phyloP scores from a whole-genome alignment of 2,329 filamentous ascomycete genomes.

The Ascocoryne sarcoides region DNA sequence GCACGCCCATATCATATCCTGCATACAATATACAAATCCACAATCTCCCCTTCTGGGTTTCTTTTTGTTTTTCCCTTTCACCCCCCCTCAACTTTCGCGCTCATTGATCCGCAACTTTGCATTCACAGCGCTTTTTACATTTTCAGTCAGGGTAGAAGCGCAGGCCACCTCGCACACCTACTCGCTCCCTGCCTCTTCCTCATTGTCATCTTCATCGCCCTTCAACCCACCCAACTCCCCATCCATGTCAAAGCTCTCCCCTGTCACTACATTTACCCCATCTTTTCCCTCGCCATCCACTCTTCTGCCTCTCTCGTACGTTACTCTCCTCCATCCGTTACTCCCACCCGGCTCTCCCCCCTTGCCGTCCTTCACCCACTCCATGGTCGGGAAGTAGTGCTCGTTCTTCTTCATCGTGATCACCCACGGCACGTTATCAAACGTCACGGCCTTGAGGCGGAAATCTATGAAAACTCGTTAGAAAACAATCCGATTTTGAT shows the following conservation, averaged over 20 bases:
- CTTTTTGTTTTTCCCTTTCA: too few species aligned
- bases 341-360: slow-evolving; percentile 35
- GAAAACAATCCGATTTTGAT: too few species aligned
- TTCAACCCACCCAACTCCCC: slow-evolving; percentile 10
- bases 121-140: too few species aligned
- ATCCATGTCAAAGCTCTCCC: slow-evolving; percentile 23
- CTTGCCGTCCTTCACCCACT: slow-evolving; percentile 55
- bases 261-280: slow-evolving; percentile 24
- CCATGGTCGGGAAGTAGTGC: slow-evolving; percentile 75
- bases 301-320: slow-evolving; percentile 48
- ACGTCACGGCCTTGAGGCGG: slow-evolving; percentile 92
- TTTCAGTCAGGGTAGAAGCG: too few species aligned
- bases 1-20: too few species aligned
- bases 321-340: slow-evolving; percentile 51
- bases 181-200: too few species aligned
- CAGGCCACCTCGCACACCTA: too few species aligned
- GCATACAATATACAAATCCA: too few species aligned
- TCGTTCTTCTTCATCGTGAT: slow-evolving; percentile 99
- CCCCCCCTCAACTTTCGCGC: too few species aligned
- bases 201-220: too few species aligned
- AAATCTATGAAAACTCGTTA: slow-evolving; percentile 52
- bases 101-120: too few species aligned
- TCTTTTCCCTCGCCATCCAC: slow-evolving; percentile 43
- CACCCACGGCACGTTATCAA: slow-evolving; percentile 98
- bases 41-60: too few species aligned